A percentile compares a stretch with the other conserved stretches of the same genome.
Conservation (phyloP, 2,329 filamentous ascomycete species). For the Cordyceps cicadae region DNA sequence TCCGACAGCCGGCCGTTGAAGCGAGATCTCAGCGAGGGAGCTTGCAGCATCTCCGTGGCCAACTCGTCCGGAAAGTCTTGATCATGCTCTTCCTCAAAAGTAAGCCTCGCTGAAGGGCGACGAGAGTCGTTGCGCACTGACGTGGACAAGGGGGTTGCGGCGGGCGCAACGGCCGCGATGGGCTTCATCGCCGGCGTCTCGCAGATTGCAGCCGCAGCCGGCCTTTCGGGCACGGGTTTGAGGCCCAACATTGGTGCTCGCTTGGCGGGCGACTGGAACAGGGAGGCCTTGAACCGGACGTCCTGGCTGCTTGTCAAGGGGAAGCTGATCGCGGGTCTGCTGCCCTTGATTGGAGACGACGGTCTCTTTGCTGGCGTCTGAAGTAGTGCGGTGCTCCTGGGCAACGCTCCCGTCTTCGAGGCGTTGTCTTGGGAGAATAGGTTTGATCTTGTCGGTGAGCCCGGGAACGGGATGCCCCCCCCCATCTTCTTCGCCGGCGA, state of each 20-base stretch:
- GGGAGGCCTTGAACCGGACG: slow-evolving; percentile 35
- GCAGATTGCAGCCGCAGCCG: slow-evolving; percentile 15
- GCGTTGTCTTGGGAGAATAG: slow-evolving; percentile 8
- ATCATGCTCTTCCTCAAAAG: slow-evolving; percentile 25
- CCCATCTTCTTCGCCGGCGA: slow-evolving; percentile 44
- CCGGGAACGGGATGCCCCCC: slow-evolving; percentile 20
- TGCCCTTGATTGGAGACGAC: slow-evolving; percentile 34
- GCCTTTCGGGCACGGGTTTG: slow-evolving; percentile 24
- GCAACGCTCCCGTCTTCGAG: slow-evolving; percentile 15
- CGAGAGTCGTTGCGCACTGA: slow-evolving; percentile 19
- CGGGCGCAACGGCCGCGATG: slow-evolving; percentile 19
- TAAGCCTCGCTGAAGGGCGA: slow-evolving; percentile 30
- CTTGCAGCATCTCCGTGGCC: slow-evolving; percentile 24
- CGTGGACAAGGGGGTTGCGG: slow-evolving; percentile 14
- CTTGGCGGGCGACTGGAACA: slow-evolving; percentile 47
- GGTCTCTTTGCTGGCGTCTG: slow-evolving; percentile 45
- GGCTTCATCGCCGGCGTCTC: slow-evolving; percentile 30
- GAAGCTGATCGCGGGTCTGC: slow-evolving; percentile 17
- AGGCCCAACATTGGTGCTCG: slow-evolving; percentile 29
- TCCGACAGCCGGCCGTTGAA: slow-evolving; percentile 40
- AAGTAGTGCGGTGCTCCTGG: slow-evolving; percentile 31
- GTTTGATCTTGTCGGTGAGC: slow-evolving; percentile 24
- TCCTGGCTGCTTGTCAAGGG: slow-evolving; percentile 24
- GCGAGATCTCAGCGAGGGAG: slow-evolving; percentile 26
- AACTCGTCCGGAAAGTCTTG: slow-evolving; percentile 17